Evolutionary conservation across 495 filamentous ascomycete genomes (phyloP), one percentile per base, ranked within the genome.

Genomic region (Annulohypoxylon maeteangense): DNA sequence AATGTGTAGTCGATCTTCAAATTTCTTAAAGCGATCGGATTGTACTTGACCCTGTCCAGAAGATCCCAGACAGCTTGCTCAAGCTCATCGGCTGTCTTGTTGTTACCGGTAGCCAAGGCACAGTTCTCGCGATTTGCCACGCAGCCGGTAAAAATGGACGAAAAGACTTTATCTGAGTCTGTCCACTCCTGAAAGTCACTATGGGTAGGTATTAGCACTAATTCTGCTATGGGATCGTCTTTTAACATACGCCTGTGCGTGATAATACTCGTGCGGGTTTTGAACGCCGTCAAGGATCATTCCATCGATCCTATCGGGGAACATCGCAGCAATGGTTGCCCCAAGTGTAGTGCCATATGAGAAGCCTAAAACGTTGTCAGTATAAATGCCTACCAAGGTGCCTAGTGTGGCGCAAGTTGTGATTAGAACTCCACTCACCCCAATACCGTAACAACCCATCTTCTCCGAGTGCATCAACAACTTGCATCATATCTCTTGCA

Each of bases 401-500:
- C 20, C 10, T 23, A 67, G 4, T n/a, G 6, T 0, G 3, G 22
- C n/a, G n/a, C n/a, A n/a, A n/a, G 25, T 23, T 40, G 34, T 2
- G 20, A 57, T 36, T 11, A 0, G 22, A 10, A 8, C 0, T 53
- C 27, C 3, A 61, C 78, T 75, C 29, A 82, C 84, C 83, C 81
- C 79, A 86, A 60, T 79, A 86, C 53, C 80, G 70, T 18, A 86
- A 44, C 62, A 85, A 8, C 1, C 84, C 82, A 62, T 85, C 80
- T 31, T 83, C 76, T 54, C 71, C 77, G 5, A 84, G 56, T 8
- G 81, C 77, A 65, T 83, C 80, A 10, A 82, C 81, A 31, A 83
- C 74, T 16, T 73, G 62, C 78, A 87, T 81, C 47, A 83, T 72
- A 62, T 84, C 80, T 59, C 82, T 68, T 18, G 78, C 80, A 22